phyloP scores from a whole-genome alignment of 1,284 basidiomycete species.

The Ganoderma resinaceum region DNA sequence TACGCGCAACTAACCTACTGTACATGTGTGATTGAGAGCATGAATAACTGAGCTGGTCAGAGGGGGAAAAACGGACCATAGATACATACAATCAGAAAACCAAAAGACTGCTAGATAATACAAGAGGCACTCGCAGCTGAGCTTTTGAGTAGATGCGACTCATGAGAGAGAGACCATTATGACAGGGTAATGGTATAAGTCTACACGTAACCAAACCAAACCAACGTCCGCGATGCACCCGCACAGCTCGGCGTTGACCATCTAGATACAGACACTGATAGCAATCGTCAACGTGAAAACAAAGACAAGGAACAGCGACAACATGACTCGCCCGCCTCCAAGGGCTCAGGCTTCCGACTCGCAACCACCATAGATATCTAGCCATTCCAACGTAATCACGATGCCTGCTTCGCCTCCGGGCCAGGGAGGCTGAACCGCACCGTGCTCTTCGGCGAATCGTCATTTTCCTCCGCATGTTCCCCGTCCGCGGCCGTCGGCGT shows the following conservation, averaged over 20 bases:
- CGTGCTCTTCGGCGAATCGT: slow-evolving; percentile 33
- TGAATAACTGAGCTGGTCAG: not conserved
- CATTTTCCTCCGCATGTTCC: slow-evolving; percentile 24
- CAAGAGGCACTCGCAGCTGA: slow-evolving; percentile 16
- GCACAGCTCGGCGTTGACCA: slow-evolving; percentile 12
- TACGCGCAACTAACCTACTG: not conserved
- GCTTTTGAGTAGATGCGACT: slow-evolving; percentile 10
- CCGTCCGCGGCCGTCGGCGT: slow-evolving; percentile 20
- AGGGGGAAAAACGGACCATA: not conserved
- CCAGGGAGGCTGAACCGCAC: slow-evolving; percentile 38
- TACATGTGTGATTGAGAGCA: not conserved
- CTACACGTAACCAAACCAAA: slow-evolving; percentile 16
- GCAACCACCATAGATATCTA: not conserved
- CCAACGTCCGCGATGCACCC: slow-evolving; percentile 16
- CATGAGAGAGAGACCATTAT: slow-evolving; percentile 17
- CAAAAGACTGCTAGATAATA: slow-evolving; percentile 27
- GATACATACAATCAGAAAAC: not conserved
- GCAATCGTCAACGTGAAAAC: slow-evolving; percentile 13
- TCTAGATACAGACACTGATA: slow-evolving; percentile 9
- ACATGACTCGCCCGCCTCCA: not conserved
- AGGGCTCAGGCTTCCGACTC: not conserved
- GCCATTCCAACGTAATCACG: not conserved
- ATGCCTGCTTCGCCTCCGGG: not conserved
- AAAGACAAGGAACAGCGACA: slow-evolving; percentile 7
- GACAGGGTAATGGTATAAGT: slow-evolving; percentile 18